A percentile compares a stretch with the other conserved stretches of the same genome.
Evolutionary conservation across 495 filamentous ascomycete species (phyloP).

Genomic region (Penicillium dipodomyicola): DNA sequence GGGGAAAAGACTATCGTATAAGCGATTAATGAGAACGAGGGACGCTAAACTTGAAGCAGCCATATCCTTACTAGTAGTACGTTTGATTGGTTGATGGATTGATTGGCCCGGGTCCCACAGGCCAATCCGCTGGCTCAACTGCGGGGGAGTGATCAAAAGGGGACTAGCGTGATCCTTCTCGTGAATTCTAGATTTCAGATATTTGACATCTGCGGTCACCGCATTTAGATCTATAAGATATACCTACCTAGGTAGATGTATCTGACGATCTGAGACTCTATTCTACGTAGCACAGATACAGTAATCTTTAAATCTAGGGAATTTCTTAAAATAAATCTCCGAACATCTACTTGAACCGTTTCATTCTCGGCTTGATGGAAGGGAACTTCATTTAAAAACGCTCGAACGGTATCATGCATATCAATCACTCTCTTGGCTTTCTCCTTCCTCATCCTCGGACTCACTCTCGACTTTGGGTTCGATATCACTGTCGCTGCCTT

Average conservation of each 20-base stretch:
- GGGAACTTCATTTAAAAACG: neutral
- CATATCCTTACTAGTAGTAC: neutral
- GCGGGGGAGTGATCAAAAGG: neutral
- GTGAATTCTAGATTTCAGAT: neutral
- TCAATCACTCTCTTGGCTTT: neutral
- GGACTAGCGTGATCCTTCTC: neutral
- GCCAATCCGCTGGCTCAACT: neutral
- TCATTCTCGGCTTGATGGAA: neutral
- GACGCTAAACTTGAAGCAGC: neutral
- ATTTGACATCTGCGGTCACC: neutral
- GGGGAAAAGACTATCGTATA: neutral
- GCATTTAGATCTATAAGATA: neutral
- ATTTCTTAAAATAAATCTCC: neutral
- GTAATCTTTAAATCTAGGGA: neutral
- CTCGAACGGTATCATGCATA: neutral
- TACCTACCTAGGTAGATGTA: too few relatives aligned
- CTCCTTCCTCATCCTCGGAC: slow-evolving; percentile 1
- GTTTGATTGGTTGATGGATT: slow-evolving; percentile 8
- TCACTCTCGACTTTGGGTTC: neutral
- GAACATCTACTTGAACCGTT: neutral
- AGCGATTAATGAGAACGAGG: neutral
- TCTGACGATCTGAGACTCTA: neutral
- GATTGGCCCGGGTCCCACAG: slow-evolving; percentile 1
- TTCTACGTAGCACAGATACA: neutral
- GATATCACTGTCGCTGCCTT: neutral